phyloP scores from a whole-genome alignment of 257 asterid genomes.

The Solanum bukasovii region DNA sequence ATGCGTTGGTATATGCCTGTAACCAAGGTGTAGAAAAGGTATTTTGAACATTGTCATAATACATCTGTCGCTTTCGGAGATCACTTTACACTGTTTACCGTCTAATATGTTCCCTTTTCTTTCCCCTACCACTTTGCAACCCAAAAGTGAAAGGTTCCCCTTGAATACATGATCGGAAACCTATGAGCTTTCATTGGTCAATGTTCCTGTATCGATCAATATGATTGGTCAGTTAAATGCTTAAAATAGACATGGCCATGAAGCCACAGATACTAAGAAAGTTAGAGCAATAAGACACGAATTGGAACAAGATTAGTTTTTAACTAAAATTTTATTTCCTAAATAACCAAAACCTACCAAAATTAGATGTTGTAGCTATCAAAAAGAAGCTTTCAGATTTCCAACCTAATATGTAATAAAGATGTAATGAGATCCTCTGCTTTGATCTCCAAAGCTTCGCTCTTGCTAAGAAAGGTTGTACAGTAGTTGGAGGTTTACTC shows the following conservation, averaged over 20 bases:
- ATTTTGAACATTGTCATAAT: background rate
- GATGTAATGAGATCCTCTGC: background rate
- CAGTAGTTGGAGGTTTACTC: background rate
- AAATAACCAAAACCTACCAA: background rate
- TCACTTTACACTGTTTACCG: background rate
- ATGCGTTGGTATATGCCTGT: constrained; percentile 92
- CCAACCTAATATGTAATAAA: background rate
- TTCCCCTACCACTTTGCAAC: background rate
- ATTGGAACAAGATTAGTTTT: background rate
- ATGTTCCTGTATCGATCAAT: background rate
- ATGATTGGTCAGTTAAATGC: background rate
- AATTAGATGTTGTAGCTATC: background rate
- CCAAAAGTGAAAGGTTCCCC: background rate
- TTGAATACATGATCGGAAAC: background rate
- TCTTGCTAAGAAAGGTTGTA: background rate
- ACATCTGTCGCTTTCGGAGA: background rate
- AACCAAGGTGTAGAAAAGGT: constrained; percentile 98
- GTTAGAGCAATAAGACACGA: background rate
- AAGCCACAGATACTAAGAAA: background rate
- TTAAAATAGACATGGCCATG: background rate
- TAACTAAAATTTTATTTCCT: background rate
- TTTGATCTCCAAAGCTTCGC: background rate
- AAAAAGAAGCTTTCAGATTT: background rate
- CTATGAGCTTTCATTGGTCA: background rate
- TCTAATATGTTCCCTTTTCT: background rate